Percentiles rank a stretch among this genome's conserved stretches.
Evolutionary conservation across 2,329 filamentous ascomycete species (phyloP).

Genomic region (Canariomyces notabilis): DNA sequence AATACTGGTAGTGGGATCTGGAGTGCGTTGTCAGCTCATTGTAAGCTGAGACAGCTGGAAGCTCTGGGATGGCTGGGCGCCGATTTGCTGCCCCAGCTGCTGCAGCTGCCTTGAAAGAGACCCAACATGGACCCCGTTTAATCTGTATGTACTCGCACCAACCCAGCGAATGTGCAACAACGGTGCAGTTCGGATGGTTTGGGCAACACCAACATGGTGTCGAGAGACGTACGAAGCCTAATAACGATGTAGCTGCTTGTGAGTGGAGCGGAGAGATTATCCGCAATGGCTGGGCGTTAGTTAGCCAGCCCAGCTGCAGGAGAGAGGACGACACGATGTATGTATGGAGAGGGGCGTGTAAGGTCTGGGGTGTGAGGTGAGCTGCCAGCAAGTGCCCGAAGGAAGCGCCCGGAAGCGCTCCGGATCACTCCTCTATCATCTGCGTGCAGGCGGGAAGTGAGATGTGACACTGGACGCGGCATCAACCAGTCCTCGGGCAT

Average conservation of each 20-base stretch:
- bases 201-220: background rate
- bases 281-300: conserved; percentile 7
- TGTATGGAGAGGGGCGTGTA: conserved; percentile 8
- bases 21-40: background rate
- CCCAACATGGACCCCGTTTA: too few relatives aligned
- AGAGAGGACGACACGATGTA: background rate
- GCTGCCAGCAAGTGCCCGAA: conserved; percentile 2
- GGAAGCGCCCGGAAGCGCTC: conserved; percentile 12
- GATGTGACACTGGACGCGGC: conserved; percentile 4
- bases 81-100: background rate
- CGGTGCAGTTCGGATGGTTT: background rate
- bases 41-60: background rate
- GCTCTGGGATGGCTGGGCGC: background rate
- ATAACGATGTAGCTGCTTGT: conserved; percentile 1
- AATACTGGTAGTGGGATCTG: conserved; percentile 15
- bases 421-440: conserved; percentile 8
- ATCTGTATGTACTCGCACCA: background rate
- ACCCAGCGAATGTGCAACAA: too few relatives aligned
- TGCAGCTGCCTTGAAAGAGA: background rate
- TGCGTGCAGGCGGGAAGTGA: conserved; percentile 9
- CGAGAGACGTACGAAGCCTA: background rate
- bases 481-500: background rate
- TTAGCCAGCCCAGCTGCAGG: conserved; percentile 6
- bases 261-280: conserved; percentile 16
- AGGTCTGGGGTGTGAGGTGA: conserved; percentile 4